These are phyloP conservation scores for Alternaria dauci DNA, from an alignment of 2,329 filamentous ascomycete species.

Conservation along the genomic window DNA sequence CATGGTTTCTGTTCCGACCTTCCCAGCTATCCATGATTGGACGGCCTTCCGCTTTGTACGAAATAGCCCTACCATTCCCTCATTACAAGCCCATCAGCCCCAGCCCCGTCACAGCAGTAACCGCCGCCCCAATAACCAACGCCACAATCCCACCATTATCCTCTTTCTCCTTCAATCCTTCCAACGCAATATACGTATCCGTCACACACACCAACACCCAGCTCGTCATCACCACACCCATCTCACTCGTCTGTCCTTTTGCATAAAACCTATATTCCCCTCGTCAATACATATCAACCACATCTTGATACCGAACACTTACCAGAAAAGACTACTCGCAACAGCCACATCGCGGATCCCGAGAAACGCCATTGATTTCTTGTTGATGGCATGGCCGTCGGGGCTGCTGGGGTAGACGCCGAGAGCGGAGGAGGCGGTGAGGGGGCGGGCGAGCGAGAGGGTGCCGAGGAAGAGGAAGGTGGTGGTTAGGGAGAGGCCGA, in stretches of 20 bases:
- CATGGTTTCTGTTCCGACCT: too few species aligned
- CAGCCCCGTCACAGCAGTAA: background rate
- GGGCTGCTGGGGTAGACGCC: conserved; percentile 8
- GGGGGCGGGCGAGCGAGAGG: conserved; percentile 1
- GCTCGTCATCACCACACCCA: background rate
- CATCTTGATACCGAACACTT: too few species aligned
- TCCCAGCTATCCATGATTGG: too few species aligned
- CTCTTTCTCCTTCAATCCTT: background rate
- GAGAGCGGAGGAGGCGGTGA: background rate
- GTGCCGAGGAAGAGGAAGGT: conserved; percentile 13
- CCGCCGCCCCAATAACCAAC: background rate
- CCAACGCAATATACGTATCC: background rate
- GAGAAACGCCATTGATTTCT: conserved; percentile 18
- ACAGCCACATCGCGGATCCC: conserved; percentile 16
- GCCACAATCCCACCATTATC: background rate
- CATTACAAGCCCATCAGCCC: background rate
- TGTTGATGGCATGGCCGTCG: conserved; percentile 9
- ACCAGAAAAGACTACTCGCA: conserved; percentile 9
- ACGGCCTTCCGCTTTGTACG: too few species aligned
- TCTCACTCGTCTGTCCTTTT: background rate
- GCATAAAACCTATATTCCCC: background rate
- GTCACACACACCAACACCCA: background rate
- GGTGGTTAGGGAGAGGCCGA: conserved; percentile 16
- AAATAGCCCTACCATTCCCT: too few species aligned
- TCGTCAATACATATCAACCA: too few species aligned